Percentiles rank a stretch among this genome's conserved stretches.
phyloP scores from a whole-genome alignment of 352 stramenopile species.

The Pythium rhizo-oryzae region DNA sequence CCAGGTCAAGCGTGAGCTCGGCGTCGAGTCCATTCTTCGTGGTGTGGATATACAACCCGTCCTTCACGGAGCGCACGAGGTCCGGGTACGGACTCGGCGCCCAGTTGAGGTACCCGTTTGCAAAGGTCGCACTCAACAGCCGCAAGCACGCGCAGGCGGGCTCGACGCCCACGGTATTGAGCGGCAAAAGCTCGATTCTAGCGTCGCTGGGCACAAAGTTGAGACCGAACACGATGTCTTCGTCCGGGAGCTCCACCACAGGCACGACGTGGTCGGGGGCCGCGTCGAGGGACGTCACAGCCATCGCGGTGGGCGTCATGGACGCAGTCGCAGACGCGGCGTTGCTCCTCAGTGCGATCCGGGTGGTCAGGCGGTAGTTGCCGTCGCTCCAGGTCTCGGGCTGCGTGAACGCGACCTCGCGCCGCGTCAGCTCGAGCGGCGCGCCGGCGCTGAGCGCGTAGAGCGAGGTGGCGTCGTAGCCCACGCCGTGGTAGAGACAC shows the following conservation, averaged over 20 bases:
- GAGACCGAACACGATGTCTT: constrained; percentile 16
- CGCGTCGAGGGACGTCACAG: not conserved
- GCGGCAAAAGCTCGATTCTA: not conserved
- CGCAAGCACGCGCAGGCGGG: not conserved
- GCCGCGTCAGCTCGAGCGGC: constrained; percentile 12
- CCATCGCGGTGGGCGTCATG: not conserved
- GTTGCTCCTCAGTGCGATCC: constrained; percentile 4
- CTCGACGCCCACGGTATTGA: not conserved
- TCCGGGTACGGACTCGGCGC: not conserved
- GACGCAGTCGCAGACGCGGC: not conserved
- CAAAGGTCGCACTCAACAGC: not conserved
- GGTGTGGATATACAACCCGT: not conserved
- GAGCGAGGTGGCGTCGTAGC: constrained; percentile 10
- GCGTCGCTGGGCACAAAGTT: constrained; percentile 7
- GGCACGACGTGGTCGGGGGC: not conserved
- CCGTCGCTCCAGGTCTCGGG: constrained; percentile 6
- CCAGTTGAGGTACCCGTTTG: constrained; percentile 21
- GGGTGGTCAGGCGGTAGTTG: constrained; percentile 9
- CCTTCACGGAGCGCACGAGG: not conserved
- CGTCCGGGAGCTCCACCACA: constrained; percentile 3
- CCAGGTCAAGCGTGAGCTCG: constrained; percentile 7
- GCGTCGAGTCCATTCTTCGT: not conserved
- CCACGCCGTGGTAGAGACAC: constrained; percentile 20
- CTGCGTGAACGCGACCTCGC: constrained; percentile 20
- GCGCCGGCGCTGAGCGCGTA: not conserved